Conservation (phyloP, 2,329 filamentous ascomycete genomes). For the Cryphonectria carpinicola region DNA sequence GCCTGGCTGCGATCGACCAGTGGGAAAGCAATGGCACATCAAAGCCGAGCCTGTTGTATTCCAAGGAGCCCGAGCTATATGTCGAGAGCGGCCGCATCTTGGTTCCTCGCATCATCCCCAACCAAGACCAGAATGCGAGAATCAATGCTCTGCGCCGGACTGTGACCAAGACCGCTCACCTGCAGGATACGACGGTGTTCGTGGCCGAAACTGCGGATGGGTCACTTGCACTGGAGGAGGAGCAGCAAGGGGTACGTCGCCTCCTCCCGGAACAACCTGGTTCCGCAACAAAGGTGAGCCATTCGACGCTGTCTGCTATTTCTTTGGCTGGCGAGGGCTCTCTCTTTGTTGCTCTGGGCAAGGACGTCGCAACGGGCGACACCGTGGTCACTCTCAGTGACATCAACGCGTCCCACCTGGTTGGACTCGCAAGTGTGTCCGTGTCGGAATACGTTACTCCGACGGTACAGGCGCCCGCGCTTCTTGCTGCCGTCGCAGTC, state of each 20-base stretch:
- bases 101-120: constrained; percentile 35
- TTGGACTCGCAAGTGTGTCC: not conserved
- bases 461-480: not conserved
- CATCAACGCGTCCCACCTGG: not conserved
- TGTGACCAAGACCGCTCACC: constrained; percentile 22
- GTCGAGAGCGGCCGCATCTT: constrained; percentile 33
- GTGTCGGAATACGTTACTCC: not conserved
- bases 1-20: not conserved
- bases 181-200: not conserved
- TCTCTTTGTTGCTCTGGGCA: not conserved
- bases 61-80: constrained; percentile 36
- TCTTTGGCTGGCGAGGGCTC: not conserved
- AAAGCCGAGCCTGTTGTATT: not conserved
- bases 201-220: not conserved
- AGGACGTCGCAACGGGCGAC: not conserved
- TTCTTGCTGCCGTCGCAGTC: not conserved
- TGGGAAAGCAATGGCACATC: not conserved
- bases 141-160: constrained; percentile 31
- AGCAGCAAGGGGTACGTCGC: not conserved
- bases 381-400: not conserved
- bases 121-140: constrained; percentile 28
- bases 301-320: not conserved
- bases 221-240: not conserved
- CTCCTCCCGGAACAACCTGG: not conserved
- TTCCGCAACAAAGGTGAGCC: not conserved